Evolutionary conservation across 1,284 basidiomycete species (phyloP).

Genomic region (Moesziomyces sp.): DNA sequence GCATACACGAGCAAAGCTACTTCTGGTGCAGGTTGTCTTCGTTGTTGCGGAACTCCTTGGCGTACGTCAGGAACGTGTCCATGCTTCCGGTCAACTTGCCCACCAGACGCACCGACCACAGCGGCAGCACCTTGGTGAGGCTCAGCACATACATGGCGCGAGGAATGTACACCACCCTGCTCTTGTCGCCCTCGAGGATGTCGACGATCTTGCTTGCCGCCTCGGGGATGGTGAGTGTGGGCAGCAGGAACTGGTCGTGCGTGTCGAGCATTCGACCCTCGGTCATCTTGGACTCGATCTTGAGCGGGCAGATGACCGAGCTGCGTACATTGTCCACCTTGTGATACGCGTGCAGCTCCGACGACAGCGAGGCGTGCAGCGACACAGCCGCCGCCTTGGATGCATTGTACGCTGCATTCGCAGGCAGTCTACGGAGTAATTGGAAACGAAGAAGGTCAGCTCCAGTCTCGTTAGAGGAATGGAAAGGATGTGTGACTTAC

Average conservation of each 20-base stretch:
- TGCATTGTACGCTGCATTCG: constrained; percentile 50
- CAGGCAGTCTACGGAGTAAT: constrained; percentile 26
- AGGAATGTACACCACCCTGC: constrained; percentile 46
- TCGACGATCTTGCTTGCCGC: constrained; percentile 47
- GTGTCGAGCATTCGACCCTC: constrained; percentile 51
- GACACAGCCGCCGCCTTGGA: constrained; percentile 53
- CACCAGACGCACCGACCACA: constrained; percentile 21
- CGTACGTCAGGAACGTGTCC: constrained; percentile 42
- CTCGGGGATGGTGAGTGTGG: constrained; percentile 51
- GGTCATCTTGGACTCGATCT: constrained; percentile 57
- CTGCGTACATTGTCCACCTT: constrained; percentile 50
- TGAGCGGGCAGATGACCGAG: constrained; percentile 54
- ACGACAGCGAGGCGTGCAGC: constrained; percentile 40
- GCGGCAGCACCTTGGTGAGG: constrained; percentile 33
- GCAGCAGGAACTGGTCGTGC: constrained; percentile 47
- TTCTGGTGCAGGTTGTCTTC: constrained; percentile 31
- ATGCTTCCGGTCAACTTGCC: constrained; percentile 17
- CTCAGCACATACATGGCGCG: constrained; percentile 36
- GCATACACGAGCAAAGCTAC: neutral
- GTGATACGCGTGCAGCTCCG: constrained; percentile 50
- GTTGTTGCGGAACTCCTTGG: constrained; percentile 27
- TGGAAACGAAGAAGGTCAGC: too few relatives aligned
- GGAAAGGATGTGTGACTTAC: constrained; percentile 1
- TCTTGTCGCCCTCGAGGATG: constrained; percentile 42
- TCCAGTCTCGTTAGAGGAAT: too few relatives aligned